Percentiles rank a stretch among this genome's conserved stretches.
Conservation (phyloP, 192 early-diverging fungal genomes). For the Coemansia furcata region DNA sequence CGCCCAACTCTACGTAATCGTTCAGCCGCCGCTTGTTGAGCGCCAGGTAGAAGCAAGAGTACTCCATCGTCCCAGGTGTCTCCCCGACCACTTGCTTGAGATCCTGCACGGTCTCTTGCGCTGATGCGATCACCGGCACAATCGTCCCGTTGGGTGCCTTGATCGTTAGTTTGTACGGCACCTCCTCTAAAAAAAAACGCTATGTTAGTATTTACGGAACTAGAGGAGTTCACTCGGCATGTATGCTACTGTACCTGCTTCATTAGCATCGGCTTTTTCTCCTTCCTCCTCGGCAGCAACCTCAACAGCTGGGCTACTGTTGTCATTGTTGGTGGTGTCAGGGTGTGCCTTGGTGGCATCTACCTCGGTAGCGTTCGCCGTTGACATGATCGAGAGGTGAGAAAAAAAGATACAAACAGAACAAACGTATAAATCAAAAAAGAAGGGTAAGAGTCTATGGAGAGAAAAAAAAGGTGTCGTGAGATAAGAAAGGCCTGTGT, state of each 20-base stretch:
- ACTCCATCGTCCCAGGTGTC: slow-evolving; percentile 75
- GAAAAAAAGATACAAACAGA: slow-evolving; percentile 1
- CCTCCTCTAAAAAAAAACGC: slow-evolving; percentile 20
- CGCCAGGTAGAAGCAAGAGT: slow-evolving; percentile 88
- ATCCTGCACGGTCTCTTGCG: slow-evolving; percentile 79
- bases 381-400: slow-evolving; percentile 24
- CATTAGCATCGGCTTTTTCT: background rate
- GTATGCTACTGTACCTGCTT: background rate
- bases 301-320: background rate
- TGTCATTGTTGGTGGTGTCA: background rate
- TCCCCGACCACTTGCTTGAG: slow-evolving; percentile 86
- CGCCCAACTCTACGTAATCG: slow-evolving; percentile 73
- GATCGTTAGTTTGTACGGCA: slow-evolving; percentile 37
- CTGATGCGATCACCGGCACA: slow-evolving; percentile 53
- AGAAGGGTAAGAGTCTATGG: background rate
- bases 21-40: slow-evolving; percentile 70
- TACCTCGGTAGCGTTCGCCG: slow-evolving; percentile 10
- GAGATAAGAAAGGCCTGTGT: background rate
- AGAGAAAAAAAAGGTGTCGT: slow-evolving; percentile 5
- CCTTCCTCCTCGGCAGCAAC: background rate
- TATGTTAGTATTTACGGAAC: background rate
- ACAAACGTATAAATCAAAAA: background rate
- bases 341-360: slow-evolving; percentile 9
- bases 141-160: slow-evolving; percentile 44
- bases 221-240: background rate